Conservation (phyloP, 1,284 basidiomycete genomes). For the Vanrija sp. region DNA sequence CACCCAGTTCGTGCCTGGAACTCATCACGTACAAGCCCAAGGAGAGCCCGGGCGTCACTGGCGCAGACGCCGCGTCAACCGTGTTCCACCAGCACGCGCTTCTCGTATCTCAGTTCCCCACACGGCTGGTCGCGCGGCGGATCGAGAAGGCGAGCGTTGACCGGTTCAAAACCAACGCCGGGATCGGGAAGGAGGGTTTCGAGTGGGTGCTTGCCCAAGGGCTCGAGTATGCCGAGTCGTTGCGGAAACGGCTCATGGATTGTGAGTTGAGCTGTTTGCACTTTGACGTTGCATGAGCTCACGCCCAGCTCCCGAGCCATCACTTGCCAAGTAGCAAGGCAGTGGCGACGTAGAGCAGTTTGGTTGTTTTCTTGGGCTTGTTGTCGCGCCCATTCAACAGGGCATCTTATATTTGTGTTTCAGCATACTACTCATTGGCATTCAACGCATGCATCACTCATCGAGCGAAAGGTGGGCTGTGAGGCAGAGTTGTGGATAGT, state of each 20-base stretch:
- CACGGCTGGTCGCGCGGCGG: conserved; percentile 70
- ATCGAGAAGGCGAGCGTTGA: conserved; percentile 78
- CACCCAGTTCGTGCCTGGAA: conserved; percentile 58
- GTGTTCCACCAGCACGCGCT: conserved; percentile 39
- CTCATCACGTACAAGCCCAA: conserved; percentile 78
- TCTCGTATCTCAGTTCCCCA: conserved; percentile 60
- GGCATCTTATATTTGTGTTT: neutral
- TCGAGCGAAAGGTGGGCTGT: neutral
- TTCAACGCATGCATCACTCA: conserved; percentile 9
- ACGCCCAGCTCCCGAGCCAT: neutral
- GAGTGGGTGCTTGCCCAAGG: conserved; percentile 64
- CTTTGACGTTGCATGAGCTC: too few relatives aligned
- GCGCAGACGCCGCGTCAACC: conserved; percentile 18
- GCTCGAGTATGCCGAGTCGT: conserved; percentile 1
- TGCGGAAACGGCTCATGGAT: neutral
- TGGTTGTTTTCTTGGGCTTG: neutral
- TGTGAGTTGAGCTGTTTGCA: neutral
- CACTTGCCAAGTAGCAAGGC: neutral
- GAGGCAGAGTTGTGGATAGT: neutral
- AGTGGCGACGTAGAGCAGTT: too few relatives aligned
- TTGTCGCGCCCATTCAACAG: conserved; percentile 5
- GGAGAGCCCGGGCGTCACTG: neutral
- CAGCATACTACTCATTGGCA: conserved; percentile 3
- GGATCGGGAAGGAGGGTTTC: conserved; percentile 77
- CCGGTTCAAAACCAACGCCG: conserved; percentile 82